A percentile compares a stretch with the other conserved stretches of the same genome.
These are phyloP conservation scores for Penicillium fuscoglaucum DNA, from an alignment of 2,329 filamentous ascomycete genomes.

Conservation along the genomic window DNA sequence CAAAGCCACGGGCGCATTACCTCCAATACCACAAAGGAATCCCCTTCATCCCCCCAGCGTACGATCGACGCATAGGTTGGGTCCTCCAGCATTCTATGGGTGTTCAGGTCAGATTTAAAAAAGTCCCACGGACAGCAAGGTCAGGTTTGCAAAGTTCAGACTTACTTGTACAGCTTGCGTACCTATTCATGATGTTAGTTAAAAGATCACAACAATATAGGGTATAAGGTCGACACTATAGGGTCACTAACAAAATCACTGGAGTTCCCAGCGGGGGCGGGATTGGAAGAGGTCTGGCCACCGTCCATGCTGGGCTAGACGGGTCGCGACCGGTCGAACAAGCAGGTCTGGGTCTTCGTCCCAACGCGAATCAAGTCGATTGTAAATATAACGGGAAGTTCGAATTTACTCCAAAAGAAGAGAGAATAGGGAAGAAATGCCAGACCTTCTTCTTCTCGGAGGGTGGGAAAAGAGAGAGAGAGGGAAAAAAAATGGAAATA, in stretches of 20 bases:
- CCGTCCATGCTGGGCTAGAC: constrained; percentile 48
- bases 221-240: neutral
- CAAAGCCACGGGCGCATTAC: constrained; percentile 51
- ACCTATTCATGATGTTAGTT: constrained; percentile 60
- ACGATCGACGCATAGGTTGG: constrained; percentile 90
- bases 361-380: constrained; percentile 4
- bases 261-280: constrained; percentile 69
- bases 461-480: constrained; percentile 4
- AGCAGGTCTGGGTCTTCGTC: constrained; percentile 26
- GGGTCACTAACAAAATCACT: constrained; percentile 83
- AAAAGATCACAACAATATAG: neutral
- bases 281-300: constrained; percentile 43
- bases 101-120: constrained; percentile 15
- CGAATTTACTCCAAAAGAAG: constrained; percentile 2
- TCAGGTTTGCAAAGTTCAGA: constrained; percentile 49
- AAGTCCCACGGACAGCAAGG: neutral
- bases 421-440: constrained; percentile 5
- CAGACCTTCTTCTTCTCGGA: constrained; percentile 11
- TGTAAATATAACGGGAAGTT: constrained; percentile 6
- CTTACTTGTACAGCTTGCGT: constrained; percentile 97
- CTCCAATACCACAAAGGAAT: constrained; percentile 96
- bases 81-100: constrained; percentile 86
- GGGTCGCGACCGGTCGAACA: constrained; percentile 43
- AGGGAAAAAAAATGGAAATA: constrained; percentile 16
- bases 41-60: constrained; percentile 89